phyloP scores from a whole-genome alignment of 169 alveolate genomes.

The Plasmodium vivax region DNA sequence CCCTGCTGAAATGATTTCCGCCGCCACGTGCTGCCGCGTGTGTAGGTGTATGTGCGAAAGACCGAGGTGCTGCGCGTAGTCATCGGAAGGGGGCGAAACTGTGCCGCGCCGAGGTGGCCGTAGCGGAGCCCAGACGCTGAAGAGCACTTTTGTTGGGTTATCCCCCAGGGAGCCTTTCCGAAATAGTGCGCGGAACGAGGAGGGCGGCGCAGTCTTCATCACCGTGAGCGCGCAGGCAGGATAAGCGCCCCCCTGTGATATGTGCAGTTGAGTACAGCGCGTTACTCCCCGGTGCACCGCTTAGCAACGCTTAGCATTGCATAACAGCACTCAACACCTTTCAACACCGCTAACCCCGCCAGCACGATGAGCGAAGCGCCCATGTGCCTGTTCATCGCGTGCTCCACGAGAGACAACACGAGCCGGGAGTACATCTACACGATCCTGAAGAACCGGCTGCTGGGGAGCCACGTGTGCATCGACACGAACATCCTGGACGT shows the following conservation, averaged over 20 bases:
- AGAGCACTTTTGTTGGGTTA: not conserved
- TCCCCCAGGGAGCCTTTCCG: not conserved
- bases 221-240: not conserved
- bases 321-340: not conserved
- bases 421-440: slow-evolving; percentile 82
- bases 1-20: not conserved
- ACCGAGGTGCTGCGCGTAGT: not conserved
- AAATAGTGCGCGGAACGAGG: not conserved
- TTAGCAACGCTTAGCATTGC: too few species aligned
- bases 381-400: slow-evolving; percentile 80
- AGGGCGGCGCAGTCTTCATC: not conserved
- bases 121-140: not conserved
- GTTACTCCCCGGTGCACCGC: not conserved
- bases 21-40: not conserved
- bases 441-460: slow-evolving; percentile 76
- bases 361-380: slow-evolving; percentile 60
- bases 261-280: not conserved
- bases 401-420: slow-evolving; percentile 77
- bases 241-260: not conserved
- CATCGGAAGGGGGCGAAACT: not conserved
- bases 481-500: slow-evolving; percentile 84
- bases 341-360: not conserved
- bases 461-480: slow-evolving; percentile 78
- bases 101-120: not conserved
- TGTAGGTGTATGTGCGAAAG: not conserved